A percentile compares a stretch with the other conserved stretches of the same genome.
These are phyloP conservation scores for Boletus vinaceobasis DNA, from an alignment of 768 basidiomycete genomes.

Conservation along the genomic window DNA sequence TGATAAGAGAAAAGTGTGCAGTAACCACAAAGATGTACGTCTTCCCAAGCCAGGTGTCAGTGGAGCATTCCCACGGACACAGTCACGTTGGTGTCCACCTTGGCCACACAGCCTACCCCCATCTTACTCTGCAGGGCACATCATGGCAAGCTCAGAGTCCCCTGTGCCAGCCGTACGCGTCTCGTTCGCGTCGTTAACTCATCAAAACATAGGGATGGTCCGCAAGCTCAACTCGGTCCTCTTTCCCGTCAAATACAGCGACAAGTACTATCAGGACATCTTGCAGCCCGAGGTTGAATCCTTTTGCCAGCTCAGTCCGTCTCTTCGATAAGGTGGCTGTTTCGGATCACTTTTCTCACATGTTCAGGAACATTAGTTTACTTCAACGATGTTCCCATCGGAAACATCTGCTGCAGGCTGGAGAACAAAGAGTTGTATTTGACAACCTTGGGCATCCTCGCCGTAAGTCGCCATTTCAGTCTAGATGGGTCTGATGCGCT, in stretches of 20 bases:
- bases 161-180: slow-evolving; percentile 38
- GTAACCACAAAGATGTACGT: slow-evolving; percentile 14
- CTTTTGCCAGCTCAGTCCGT: slow-evolving; percentile 84
- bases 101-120: slow-evolving; percentile 16
- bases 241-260: slow-evolving; percentile 86
- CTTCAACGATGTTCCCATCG: slow-evolving; percentile 90
- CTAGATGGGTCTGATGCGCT: slow-evolving; percentile 10
- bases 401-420: slow-evolving; percentile 81
- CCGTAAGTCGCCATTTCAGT: slow-evolving; percentile 47
- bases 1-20: slow-evolving; percentile 23
- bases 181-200: slow-evolving; percentile 69
- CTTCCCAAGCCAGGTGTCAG: slow-evolving; percentile 14
- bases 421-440: slow-evolving; percentile 69
- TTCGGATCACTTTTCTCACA: slow-evolving; percentile 21
- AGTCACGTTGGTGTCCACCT: slow-evolving; percentile 10
- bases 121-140: not conserved
- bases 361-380: slow-evolving; percentile 55
- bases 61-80: slow-evolving; percentile 21
- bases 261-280: slow-evolving; percentile 83
- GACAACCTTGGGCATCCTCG: slow-evolving; percentile 91
- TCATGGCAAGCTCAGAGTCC: slow-evolving; percentile 25
- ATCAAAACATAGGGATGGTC: slow-evolving; percentile 79
- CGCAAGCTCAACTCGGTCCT: slow-evolving; percentile 66
- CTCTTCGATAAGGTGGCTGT: slow-evolving; percentile 11
- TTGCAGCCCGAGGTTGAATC: slow-evolving; percentile 73